These are phyloP conservation scores for Ceriops zippeliana DNA, from an alignment of 345 rosid species.

Conservation along the genomic window DNA sequence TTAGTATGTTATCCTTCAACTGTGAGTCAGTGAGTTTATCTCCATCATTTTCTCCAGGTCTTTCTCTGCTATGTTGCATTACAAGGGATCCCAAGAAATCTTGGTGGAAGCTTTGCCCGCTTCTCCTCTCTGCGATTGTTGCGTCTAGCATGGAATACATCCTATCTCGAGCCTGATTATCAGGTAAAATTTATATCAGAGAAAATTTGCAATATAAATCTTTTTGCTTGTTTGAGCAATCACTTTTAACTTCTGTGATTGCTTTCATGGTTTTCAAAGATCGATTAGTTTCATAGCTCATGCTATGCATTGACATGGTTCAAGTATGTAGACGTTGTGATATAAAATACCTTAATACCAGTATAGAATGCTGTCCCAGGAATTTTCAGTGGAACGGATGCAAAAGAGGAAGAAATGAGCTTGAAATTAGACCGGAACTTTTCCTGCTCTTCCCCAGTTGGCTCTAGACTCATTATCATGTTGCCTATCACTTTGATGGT, in stretches of 20 bases:
- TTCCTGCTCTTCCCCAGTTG: constrained; percentile 54
- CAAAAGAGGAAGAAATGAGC: constrained; percentile 58
- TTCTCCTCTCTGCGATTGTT: constrained; percentile 41
- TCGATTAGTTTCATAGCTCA: not conserved
- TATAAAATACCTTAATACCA: constrained; percentile 45
- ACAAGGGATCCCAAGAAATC: constrained; percentile 59
- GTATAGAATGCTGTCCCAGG: constrained; percentile 60
- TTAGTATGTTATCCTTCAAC: constrained; percentile 55
- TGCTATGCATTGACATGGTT: not conserved
- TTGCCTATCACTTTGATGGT: constrained; percentile 64
- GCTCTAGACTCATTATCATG: constrained; percentile 76
- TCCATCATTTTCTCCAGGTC: constrained; percentile 25
- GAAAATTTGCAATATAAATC: not conserved
- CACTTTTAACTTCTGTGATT: not conserved
- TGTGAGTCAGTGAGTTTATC: constrained; percentile 53
- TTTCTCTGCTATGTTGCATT: constrained; percentile 45
- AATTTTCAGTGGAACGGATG: constrained; percentile 60
- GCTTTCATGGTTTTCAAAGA: not conserved
- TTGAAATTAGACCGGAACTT: constrained; percentile 60
- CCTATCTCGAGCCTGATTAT: constrained; percentile 55
- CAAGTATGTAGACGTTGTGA: not conserved
- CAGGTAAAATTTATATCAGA: not conserved
- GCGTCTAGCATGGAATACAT: constrained; percentile 57
- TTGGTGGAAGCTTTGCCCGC: constrained; percentile 40
- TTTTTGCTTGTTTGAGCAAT: not conserved